Conservation (phyloP, 768 basidiomycete species). For the Suillus plorans region DNA sequence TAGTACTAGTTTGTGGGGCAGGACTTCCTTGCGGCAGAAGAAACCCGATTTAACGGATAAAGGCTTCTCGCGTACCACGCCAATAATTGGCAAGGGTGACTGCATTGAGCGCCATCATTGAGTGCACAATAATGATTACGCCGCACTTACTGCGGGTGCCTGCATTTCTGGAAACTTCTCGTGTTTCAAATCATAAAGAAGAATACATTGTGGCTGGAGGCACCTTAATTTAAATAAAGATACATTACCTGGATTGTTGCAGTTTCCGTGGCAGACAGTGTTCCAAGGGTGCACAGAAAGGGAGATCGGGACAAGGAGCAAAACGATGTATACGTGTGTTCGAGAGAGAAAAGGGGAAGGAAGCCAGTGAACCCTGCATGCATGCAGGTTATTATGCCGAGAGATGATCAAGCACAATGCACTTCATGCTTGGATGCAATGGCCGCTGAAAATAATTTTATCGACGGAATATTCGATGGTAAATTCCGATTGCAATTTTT, state of each 20-base stretch:
- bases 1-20: background rate
- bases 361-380: background rate
- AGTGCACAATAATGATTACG: background rate
- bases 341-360: background rate
- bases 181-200: background rate
- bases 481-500: background rate
- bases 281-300: background rate
- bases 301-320: background rate
- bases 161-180: background rate
- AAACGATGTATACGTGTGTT: conserved; percentile 1
- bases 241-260: background rate
- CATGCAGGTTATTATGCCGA: background rate
- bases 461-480: background rate
- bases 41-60: background rate
- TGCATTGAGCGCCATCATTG: background rate
- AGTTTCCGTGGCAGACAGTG: background rate
- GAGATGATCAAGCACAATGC: background rate
- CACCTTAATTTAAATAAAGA: background rate
- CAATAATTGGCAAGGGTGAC: background rate
- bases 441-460: background rate
- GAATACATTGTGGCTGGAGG: background rate
- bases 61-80: background rate
- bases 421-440: background rate
- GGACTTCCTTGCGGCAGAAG: background rate
- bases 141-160: conserved; percentile 1